Conservation (phyloP, 139 green algal species). For the Coelastrella sp. region DNA sequence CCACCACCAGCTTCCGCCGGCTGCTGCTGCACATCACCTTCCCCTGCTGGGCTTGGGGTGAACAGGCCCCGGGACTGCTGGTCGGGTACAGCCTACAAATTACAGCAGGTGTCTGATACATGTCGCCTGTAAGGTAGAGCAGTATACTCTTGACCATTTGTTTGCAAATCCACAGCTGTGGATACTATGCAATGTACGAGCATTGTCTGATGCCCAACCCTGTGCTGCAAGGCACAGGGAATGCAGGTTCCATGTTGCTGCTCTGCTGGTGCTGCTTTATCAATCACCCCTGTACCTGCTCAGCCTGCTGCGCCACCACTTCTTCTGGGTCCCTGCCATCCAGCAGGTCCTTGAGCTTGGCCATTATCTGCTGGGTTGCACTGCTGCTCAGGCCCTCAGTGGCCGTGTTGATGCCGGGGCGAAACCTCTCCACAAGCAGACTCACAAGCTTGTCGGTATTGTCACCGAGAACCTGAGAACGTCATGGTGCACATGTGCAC, state of each 20-base stretch:
- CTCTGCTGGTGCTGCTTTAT: background rate
- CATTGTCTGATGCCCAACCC: no score
- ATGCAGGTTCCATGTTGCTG: background rate
- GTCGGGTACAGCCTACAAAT: background rate
- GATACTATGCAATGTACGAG: no score
- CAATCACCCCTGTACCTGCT: conserved; percentile 5
- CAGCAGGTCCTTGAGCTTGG: conserved; percentile 37
- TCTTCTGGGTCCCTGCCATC: conserved; percentile 25
- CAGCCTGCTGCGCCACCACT: background rate
- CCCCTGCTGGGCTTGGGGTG: conserved; percentile 2
- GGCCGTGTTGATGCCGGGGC: conserved; percentile 18
- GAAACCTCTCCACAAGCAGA: conserved; percentile 3
- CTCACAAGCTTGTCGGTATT: conserved; percentile 33
- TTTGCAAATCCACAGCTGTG: no score
- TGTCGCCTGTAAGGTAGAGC: no score
- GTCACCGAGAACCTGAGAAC: conserved; percentile 28
- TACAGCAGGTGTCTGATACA: no score
- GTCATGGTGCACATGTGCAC: background rate
- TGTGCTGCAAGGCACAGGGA: background rate
- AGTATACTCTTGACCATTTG: no score
- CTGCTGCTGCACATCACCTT: conserved; percentile 8
- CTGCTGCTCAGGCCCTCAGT: conserved; percentile 31
- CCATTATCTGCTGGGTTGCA: conserved; percentile 38
- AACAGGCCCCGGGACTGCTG: conserved; percentile 4
- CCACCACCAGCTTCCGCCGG: background rate